phyloP scores from a whole-genome alignment of 306 rosid genomes.

The Carpinus viminea region DNA sequence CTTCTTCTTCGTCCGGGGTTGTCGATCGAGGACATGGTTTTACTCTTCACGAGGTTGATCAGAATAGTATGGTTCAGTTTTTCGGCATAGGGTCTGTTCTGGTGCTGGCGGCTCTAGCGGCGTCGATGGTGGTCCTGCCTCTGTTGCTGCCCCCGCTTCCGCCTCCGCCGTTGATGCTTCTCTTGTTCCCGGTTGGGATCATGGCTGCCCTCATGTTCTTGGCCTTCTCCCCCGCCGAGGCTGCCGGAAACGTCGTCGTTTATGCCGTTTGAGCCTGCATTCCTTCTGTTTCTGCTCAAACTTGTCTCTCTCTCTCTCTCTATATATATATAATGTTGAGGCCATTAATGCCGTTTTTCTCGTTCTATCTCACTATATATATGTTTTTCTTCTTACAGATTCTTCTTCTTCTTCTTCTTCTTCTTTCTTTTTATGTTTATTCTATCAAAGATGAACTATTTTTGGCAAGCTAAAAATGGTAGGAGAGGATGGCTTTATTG shows the following conservation, averaged over 20 bases:
- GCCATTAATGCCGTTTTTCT: neutral
- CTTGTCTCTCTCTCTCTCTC: neutral
- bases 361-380: neutral
- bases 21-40: conserved; percentile 32
- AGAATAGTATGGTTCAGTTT: conserved; percentile 43
- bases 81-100: conserved; percentile 44
- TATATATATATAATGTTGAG: neutral
- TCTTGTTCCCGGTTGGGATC: conserved; percentile 71
- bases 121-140: conserved; percentile 67
- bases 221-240: conserved; percentile 54
- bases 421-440: neutral
- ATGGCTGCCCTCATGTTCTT: conserved; percentile 75
- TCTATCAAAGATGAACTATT: neutral
- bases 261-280: conserved; percentile 11
- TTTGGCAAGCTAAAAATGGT: neutral
- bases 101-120: conserved; percentile 47
- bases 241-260: conserved; percentile 33
- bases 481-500: too few species aligned
- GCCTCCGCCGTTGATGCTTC: conserved; percentile 66
- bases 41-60: neutral
- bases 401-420: neutral
- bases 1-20: neutral
- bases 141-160: conserved; percentile 71
- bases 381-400: neutral
- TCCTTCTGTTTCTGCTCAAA: neutral